Conservation (phyloP, 2,329 filamentous ascomycete genomes). For the Fusarium praegraminearum region DNA sequence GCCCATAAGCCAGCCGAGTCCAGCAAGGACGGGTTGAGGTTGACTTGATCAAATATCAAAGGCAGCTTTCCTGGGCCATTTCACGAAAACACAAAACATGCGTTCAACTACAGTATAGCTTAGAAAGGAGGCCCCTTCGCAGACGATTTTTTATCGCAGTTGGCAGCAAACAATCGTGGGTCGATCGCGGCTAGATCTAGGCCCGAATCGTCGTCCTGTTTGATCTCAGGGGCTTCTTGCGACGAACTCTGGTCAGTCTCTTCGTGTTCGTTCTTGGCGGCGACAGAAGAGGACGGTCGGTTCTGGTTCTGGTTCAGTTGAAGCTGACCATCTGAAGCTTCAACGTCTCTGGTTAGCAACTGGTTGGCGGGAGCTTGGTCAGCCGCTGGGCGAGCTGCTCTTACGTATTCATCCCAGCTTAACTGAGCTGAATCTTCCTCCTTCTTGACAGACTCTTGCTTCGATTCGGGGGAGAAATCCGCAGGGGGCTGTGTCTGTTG, state of each 20-base stretch:
- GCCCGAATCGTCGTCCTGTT: not conserved
- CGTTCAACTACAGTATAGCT: not conserved
- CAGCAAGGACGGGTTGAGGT: not conserved
- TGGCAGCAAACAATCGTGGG: not conserved
- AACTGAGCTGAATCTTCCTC: not conserved
- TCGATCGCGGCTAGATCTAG: not conserved
- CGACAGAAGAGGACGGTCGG: not conserved
- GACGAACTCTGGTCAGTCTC: too few species aligned
- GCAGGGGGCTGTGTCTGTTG: not conserved
- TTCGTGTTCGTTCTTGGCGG: not conserved
- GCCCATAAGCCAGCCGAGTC: not conserved
- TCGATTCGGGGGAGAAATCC: not conserved
- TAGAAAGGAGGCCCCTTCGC: not conserved
- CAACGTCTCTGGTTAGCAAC: constrained; percentile 2
- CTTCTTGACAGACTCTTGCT: not conserved
- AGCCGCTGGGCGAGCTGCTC: not conserved
- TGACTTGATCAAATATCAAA: not conserved
- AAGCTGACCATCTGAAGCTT: not conserved
- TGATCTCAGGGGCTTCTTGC: not conserved
- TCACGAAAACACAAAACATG: accelerated
- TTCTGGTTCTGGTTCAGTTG: not conserved
- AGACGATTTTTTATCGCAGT: not conserved
- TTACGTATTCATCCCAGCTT: constrained; percentile 14
- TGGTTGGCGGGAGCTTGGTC: not conserved
- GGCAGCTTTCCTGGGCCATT: too few species aligned